These are phyloP conservation scores for Exophiala dermatitidis DNA, from an alignment of 2,329 filamentous ascomycete species.

Conservation along the genomic window DNA sequence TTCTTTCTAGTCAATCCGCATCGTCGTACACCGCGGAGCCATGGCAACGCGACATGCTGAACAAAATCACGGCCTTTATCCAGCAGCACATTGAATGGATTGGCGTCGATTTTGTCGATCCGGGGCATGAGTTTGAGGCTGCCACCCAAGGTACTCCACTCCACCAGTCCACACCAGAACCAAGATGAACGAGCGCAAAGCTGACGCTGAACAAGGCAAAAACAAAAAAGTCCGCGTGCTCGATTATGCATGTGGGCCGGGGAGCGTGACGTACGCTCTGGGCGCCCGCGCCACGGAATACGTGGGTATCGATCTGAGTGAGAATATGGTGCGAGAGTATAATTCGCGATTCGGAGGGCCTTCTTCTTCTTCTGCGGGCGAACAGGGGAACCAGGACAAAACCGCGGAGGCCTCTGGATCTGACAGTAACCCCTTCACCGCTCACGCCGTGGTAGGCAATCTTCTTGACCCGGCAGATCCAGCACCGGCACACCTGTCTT, in stretches of 20 bases:
- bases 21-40: conserved; percentile 20
- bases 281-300: conserved; percentile 56
- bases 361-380: neutral
- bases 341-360: conserved; percentile 49
- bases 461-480: conserved; percentile 41
- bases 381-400: conserved; percentile 23
- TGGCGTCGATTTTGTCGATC: conserved; percentile 22
- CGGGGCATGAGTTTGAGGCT: conserved; percentile 12
- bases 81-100: conserved; percentile 23
- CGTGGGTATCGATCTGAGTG: conserved; percentile 62
- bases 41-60: conserved; percentile 24
- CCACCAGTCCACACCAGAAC: no score
- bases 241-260: conserved; percentile 72
- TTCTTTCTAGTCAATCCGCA: conserved; percentile 19
- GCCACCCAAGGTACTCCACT: neutral
- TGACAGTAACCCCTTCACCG: conserved; percentile 12
- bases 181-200: no score
- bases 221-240: conserved; percentile 40
- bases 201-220: neutral
- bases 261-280: conserved; percentile 46
- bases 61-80: conserved; percentile 22
- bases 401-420: conserved; percentile 35
- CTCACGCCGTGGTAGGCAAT: conserved; percentile 42
- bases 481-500: conserved; percentile 49
- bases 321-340: conserved; percentile 62